A percentile compares a stretch with the other conserved stretches of the same genome.
These are phyloP conservation scores for Eucalyptus urophylla DNA, from an alignment of 345 rosid species.

Conservation along the genomic window DNA sequence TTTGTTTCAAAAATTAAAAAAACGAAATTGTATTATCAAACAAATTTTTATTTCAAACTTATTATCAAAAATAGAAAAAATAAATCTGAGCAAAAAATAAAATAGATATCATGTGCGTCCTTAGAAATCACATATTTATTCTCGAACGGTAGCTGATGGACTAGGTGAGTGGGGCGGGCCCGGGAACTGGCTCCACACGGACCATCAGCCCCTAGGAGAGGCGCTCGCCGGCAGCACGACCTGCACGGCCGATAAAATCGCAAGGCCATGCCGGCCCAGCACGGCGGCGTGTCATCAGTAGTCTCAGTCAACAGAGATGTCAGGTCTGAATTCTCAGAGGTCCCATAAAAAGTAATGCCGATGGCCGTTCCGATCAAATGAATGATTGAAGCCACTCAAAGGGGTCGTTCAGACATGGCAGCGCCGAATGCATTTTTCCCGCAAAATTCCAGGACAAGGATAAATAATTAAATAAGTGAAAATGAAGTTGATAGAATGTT, in stretches of 20 bases:
- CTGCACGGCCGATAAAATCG: neutral
- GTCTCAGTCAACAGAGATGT: neutral
- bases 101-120: fast-evolving
- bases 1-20: too few relatives aligned
- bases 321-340: neutral
- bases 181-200: neutral
- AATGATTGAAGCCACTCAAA: neutral
- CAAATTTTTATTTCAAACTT: fast-evolving
- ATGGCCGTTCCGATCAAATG: neutral
- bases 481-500: neutral
- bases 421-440: neutral
- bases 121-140: neutral
- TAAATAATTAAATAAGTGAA: neutral
- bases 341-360: neutral
- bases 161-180: neutral
- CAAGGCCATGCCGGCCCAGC: neutral
- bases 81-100: too few relatives aligned
- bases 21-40: fast-evolving
- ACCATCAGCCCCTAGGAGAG: neutral
- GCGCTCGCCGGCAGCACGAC: neutral
- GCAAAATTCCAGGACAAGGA: neutral
- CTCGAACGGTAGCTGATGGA: neutral
- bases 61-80: fast-evolving
- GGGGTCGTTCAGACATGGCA: neutral
- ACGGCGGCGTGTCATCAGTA: neutral